Evolutionary conservation across 108 stramenopile genomes (phyloP).

Genomic region (Cyclotella sp.): DNA sequence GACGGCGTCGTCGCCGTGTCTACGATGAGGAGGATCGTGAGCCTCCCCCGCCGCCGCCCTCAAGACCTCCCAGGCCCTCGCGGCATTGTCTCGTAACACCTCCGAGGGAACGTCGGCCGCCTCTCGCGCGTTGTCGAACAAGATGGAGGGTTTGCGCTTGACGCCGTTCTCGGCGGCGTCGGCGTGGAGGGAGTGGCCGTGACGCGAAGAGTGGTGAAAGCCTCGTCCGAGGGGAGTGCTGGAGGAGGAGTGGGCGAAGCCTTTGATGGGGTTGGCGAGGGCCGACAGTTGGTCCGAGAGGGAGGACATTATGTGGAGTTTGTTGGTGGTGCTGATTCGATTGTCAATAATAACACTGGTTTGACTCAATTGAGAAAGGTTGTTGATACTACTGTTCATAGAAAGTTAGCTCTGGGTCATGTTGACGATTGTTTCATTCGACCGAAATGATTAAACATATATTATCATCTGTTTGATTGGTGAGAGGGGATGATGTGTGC

Average conservation of each 20-base stretch:
- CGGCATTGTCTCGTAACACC: slow-evolving; percentile 72
- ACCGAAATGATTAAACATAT: too few relatives aligned
- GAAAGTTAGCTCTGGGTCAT: too few relatives aligned
- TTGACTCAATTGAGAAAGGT: too few relatives aligned
- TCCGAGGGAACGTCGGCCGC: slow-evolving; percentile 69
- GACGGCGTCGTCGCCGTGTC: slow-evolving; percentile 6
- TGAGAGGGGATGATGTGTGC: too few relatives aligned
- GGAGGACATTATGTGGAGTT: slow-evolving; percentile 6
- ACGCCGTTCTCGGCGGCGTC: slow-evolving; percentile 9
- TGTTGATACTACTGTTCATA: too few relatives aligned
- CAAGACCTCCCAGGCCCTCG: slow-evolving; percentile 47
- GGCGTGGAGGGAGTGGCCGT: slow-evolving; percentile 54
- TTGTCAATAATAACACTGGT: too few relatives aligned
- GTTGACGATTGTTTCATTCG: too few relatives aligned
- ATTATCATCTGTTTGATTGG: too few relatives aligned
- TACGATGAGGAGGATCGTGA: not conserved
- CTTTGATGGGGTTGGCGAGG: slow-evolving; percentile 26
- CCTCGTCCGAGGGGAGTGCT: slow-evolving; percentile 70
- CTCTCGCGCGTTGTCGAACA: slow-evolving; percentile 69
- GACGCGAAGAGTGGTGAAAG: slow-evolving; percentile 57
- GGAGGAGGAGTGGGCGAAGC: slow-evolving; percentile 17
- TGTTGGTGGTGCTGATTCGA: too few relatives aligned
- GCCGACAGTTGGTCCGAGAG: slow-evolving; percentile 47
- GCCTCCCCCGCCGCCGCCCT: not conserved
- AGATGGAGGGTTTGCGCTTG: slow-evolving; percentile 59